These are phyloP conservation scores for Aspergillus hortae DNA, from an alignment of 2,329 filamentous ascomycete species.

Conservation along the genomic window DNA sequence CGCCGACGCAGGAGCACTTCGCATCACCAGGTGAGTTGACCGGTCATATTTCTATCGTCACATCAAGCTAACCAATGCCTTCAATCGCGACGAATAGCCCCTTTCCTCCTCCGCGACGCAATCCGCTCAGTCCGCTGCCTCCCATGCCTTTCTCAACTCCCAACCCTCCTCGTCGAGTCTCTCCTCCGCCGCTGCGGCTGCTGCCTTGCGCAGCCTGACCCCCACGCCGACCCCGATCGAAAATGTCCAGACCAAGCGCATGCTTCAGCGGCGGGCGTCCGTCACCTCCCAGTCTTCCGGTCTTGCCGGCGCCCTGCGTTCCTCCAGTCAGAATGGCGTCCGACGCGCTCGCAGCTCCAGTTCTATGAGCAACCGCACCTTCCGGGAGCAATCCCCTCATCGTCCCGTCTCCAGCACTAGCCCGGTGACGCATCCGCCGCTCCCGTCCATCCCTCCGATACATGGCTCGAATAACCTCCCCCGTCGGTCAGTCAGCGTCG, in stretches of 20 bases:
- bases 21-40: conserved; percentile 33
- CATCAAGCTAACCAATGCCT: too few relatives aligned
- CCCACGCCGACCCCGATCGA: conserved; percentile 75
- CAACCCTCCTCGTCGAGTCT: conserved; percentile 63
- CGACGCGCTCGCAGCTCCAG: conserved; percentile 66
- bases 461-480: conserved; percentile 24
- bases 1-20: conserved; percentile 40
- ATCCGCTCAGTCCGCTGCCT: conserved; percentile 74
- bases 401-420: conserved; percentile 43
- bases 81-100: conserved; percentile 46
- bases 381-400: conserved; percentile 69
- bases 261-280: conserved; percentile 68
- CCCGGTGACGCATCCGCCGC: conserved; percentile 60
- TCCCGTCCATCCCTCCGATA: conserved; percentile 67
- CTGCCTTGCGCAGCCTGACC: conserved; percentile 74
- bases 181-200: conserved; percentile 80
- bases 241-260: conserved; percentile 84
- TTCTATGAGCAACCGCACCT: conserved; percentile 87
- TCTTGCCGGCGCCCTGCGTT: conserved; percentile 39
- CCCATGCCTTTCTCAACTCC: conserved; percentile 72
- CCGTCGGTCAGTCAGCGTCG: conserved; percentile 50
- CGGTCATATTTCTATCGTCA: too few relatives aligned
- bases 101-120: conserved; percentile 63
- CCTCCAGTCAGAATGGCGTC: conserved; percentile 45
- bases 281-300: conserved; percentile 61